Conservation (phyloP, 1,284 basidiomycete genomes). For the Coriolopsis trogii region DNA sequence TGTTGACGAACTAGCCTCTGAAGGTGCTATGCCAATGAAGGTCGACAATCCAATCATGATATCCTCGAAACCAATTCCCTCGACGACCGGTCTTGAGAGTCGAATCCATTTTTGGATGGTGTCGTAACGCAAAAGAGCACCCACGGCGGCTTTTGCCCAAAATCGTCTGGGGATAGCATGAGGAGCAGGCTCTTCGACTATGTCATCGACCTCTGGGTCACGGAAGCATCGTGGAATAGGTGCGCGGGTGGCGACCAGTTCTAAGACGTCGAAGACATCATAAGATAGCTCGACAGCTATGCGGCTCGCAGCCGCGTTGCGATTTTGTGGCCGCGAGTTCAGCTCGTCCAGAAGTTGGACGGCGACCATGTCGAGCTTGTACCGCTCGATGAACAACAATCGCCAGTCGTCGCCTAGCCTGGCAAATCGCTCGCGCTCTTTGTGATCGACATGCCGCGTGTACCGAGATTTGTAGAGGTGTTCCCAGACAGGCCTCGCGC, state of each 20-base stretch:
- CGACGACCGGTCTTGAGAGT: slow-evolving; percentile 24
- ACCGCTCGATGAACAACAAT: slow-evolving; percentile 46
- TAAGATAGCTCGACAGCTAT: slow-evolving; percentile 40
- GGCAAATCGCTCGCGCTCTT: slow-evolving; percentile 40
- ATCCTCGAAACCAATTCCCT: slow-evolving; percentile 45
- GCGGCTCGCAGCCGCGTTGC: slow-evolving; percentile 40
- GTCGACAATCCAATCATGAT: slow-evolving; percentile 55
- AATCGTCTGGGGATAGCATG: slow-evolving; percentile 52
- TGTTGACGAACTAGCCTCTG: slow-evolving; percentile 39
- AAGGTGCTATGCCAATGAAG: slow-evolving; percentile 51
- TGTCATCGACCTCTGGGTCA: slow-evolving; percentile 16
- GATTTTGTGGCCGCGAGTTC: slow-evolving; percentile 33
- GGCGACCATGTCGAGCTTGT: slow-evolving; percentile 46
- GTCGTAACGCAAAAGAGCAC: slow-evolving; percentile 46
- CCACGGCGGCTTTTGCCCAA: slow-evolving; percentile 52
- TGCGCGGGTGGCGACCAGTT: slow-evolving; percentile 39
- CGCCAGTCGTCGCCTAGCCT: slow-evolving; percentile 44
- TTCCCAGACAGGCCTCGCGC: slow-evolving; percentile 46
- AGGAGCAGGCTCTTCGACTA: slow-evolving; percentile 25
- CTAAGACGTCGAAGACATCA: slow-evolving; percentile 58
- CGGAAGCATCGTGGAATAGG: slow-evolving; percentile 39
- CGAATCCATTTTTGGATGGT: slow-evolving; percentile 47
- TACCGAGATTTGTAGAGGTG: slow-evolving; percentile 52
- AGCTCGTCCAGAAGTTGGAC: slow-evolving; percentile 45
- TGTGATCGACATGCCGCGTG: slow-evolving; percentile 39